Base-by-base conservation (phyloP, 2,329 filamentous ascomycete genomes). In the Fonsecaea nubica region DNA sequence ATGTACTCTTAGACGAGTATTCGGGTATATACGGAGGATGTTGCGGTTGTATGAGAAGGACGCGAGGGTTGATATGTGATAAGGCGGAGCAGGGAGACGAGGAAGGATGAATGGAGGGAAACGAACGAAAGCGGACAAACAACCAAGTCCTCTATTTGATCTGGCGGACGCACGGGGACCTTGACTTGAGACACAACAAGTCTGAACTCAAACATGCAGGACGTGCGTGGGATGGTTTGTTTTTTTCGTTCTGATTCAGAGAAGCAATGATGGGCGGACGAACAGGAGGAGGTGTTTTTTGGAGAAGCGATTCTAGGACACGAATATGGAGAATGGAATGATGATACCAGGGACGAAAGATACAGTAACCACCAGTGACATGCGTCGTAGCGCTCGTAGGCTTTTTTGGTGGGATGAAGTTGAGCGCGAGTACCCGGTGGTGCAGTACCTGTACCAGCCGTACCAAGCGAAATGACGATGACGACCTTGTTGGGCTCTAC, bases 21-120 rank as follows among this genome's bases (percentile, higher is more conserved):
- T 70, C 68, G 68, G 68, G 68, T 63, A 54, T 64, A 68, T 62
- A 66, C 68, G 65, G 68, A 67, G 56, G 48, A 25, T 8, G 45
- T 50, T 36, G 58, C 32, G 56, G 57, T 18, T 38, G 55, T 35
- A 45, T 32, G 50, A 56, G 60, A 36, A 58, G 58, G 33, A 45
- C 32, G 55, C 42, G 21, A 55, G 32, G 32, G 7, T 21, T 18
- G 30, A 13, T 55, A 40, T 60, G 55, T 35, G 53, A 48, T 64
- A 63, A 57, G 66, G 57, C n/a, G 53, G 56, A 63, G 52, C 6
- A 48, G 59, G 32, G 42, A 36, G 58, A 42, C 38, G 45, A 33
- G 40, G 62, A 63, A 45, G 57, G 52, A 65, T 55, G 45, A 59
- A 53, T 52, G 48, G 52, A 42, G n/a, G n/a, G 33, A 53, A 30